These are phyloP conservation scores for Warburgia ugandensis DNA, from an alignment of 164 flowering plant genomes.

Conservation along the genomic window DNA sequence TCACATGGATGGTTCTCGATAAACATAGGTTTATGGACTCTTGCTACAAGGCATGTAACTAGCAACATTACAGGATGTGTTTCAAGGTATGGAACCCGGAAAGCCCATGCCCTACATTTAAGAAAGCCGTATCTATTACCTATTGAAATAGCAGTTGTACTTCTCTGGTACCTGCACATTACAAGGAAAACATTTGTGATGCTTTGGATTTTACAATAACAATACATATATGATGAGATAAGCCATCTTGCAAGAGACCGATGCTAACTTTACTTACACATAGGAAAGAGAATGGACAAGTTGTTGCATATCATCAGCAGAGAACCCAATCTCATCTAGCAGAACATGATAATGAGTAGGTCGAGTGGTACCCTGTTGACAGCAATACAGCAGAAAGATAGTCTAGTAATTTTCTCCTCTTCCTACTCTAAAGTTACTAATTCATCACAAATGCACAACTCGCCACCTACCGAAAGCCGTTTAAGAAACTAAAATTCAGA, in stretches of 20 bases:
- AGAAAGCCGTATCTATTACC: slow-evolving; percentile 29
- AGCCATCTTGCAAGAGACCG: neutral
- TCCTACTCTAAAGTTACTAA: too few species aligned
- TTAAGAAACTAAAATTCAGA: too few species aligned
- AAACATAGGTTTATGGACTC: too few species aligned
- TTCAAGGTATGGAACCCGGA: neutral
- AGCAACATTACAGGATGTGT: neutral
- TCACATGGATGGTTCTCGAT: too few species aligned
- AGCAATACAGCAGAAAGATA: too few species aligned
- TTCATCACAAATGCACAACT: too few species aligned
- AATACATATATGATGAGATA: neutral
- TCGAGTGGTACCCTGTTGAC: slow-evolving; percentile 58
- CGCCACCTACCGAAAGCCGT: too few species aligned
- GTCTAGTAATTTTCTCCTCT: too few species aligned
- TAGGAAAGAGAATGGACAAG: slow-evolving; percentile 76
- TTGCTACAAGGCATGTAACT: neutral
- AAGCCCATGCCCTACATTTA: neutral
- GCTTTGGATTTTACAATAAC: neutral
- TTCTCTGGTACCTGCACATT: slow-evolving; percentile 59
- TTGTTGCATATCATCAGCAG: slow-evolving; percentile 72
- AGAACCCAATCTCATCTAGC: slow-evolving; percentile 62
- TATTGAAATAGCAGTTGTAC: slow-evolving; percentile 82
- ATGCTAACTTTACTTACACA: slow-evolving; percentile 46
- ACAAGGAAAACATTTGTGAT: neutral
- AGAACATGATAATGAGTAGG: slow-evolving; percentile 79